phyloP scores from a whole-genome alignment of 2,329 filamentous ascomycete genomes.

The Colletotrichum sp. region DNA sequence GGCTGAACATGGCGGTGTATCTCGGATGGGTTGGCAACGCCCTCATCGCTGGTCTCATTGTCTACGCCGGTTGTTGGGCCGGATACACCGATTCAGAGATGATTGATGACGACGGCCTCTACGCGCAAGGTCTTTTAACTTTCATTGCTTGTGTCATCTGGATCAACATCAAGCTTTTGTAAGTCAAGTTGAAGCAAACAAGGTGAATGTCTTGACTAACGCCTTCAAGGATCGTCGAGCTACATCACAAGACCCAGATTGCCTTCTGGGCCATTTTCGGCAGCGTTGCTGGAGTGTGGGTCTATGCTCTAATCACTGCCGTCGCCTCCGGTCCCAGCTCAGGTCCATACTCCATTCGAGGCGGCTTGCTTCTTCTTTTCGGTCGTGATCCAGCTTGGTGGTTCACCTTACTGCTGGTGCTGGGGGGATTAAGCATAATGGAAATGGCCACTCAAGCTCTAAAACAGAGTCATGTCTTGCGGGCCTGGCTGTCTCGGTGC shows the following conservation, averaged over 20 bases:
- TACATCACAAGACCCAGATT: neutral
- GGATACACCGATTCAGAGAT: neutral
- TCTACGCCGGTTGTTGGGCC: slow-evolving; percentile 26
- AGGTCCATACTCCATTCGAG: neutral
- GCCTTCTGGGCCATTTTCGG: neutral
- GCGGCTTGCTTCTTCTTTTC: neutral
- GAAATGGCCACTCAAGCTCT: neutral
- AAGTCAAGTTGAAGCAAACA: neutral
- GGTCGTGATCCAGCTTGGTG: neutral
- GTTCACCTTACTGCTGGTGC: neutral
- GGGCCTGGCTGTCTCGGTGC: neutral
- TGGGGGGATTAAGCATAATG: neutral
- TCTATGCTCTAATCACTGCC: neutral
- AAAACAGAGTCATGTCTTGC: neutral
- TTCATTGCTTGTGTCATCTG: neutral
- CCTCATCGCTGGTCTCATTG: slow-evolving; percentile 35
- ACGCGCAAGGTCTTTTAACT: neutral
- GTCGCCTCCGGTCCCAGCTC: neutral
- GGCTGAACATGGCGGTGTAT: slow-evolving; percentile 78
- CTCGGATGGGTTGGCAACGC: slow-evolving; percentile 47
- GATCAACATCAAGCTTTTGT: neutral
- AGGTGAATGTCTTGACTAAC: neutral
- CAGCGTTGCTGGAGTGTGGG: neutral
- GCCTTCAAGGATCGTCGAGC: neutral
- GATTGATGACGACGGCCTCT: neutral